A percentile compares a stretch with the other conserved stretches of the same genome.
Evolutionary conservation across 805 yeast genomes (phyloP).

Genomic region (Yamadazyma sp.): DNA sequence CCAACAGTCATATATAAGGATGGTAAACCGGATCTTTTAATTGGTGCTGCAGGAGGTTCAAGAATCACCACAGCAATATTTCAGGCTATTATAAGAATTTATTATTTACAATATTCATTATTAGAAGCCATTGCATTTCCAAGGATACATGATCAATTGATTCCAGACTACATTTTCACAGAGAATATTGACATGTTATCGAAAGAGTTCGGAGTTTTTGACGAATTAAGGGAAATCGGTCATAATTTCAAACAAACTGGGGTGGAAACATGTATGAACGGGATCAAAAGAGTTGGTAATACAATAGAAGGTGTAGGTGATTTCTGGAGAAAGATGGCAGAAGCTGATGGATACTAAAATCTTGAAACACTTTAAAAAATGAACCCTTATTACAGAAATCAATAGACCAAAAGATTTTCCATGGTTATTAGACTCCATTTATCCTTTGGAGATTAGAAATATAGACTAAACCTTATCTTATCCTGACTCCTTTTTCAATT

Average conservation of each 20-base stretch:
- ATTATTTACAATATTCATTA: slow-evolving; percentile 55
- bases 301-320: slow-evolving; percentile 74
- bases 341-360: slow-evolving; percentile 62
- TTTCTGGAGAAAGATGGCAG: slow-evolving; percentile 84
- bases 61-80: slow-evolving; percentile 79
- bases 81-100: slow-evolving; percentile 70
- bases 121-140: slow-evolving; percentile 76
- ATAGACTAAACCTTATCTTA: no score
- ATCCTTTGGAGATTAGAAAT: no score
- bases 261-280: slow-evolving; percentile 41
- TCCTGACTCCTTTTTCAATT: no score
- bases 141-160: slow-evolving; percentile 82
- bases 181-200: slow-evolving; percentile 4
- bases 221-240: slow-evolving; percentile 40
- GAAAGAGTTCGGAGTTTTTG: slow-evolving; percentile 16
- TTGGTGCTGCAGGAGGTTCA: slow-evolving; percentile 96
- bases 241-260: slow-evolving; percentile 35
- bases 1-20: slow-evolving; percentile 64
- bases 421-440: no score
- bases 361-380: no score
- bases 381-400: no score
- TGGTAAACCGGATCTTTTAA: slow-evolving; percentile 53
- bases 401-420: no score
- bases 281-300: slow-evolving; percentile 45
- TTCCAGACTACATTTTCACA: slow-evolving; percentile 22